Evolutionary conservation across 2,329 filamentous ascomycete species (phyloP).

Genomic region (Stromatinia cepivora): DNA sequence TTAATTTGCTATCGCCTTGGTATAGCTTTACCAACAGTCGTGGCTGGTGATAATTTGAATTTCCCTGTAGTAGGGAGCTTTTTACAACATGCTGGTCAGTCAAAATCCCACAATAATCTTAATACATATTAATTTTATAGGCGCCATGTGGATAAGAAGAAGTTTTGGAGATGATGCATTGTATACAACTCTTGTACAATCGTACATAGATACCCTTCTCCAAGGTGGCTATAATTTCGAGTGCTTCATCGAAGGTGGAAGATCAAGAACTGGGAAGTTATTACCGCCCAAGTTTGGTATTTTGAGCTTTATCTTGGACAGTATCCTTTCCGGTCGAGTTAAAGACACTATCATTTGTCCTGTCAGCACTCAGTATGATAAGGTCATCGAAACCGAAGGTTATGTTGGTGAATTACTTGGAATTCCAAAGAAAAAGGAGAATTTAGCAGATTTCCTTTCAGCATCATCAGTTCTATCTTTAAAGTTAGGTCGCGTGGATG

Average conservation of each 20-base stretch:
- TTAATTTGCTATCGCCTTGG: slow-evolving; percentile 94
- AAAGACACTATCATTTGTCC: slow-evolving; percentile 92
- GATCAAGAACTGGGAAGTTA: slow-evolving; percentile 90
- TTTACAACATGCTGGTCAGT: slow-evolving; percentile 78
- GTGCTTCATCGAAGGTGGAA: slow-evolving; percentile 95
- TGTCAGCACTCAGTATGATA: slow-evolving; percentile 97
- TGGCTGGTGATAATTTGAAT: slow-evolving; percentile 95
- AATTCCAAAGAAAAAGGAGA: slow-evolving; percentile 94
- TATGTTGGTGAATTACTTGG: slow-evolving; percentile 94
- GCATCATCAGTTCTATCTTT: slow-evolving; percentile 84
- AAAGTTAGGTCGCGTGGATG: slow-evolving; percentile 87
- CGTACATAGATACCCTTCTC: slow-evolving; percentile 90
- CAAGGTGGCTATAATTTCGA: slow-evolving; percentile 93
- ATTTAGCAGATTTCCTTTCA: slow-evolving; percentile 83
- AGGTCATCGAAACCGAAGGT: slow-evolving; percentile 95
- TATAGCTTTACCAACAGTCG: slow-evolving; percentile 83
- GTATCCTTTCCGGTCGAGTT: slow-evolving; percentile 81
- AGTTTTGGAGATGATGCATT: slow-evolving; percentile 90
- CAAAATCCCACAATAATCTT: not conserved
- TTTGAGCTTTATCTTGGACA: slow-evolving; percentile 86
- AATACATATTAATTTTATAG: slow-evolving; percentile 38
- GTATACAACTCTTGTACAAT: slow-evolving; percentile 90
- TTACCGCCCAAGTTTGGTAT: slow-evolving; percentile 95
- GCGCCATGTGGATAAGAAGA: slow-evolving; percentile 93
- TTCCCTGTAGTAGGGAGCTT: slow-evolving; percentile 88